These are phyloP conservation scores for Carpediemonas membranifera DNA, from an alignment of 78 protist genomes.

Conservation along the genomic window DNA sequence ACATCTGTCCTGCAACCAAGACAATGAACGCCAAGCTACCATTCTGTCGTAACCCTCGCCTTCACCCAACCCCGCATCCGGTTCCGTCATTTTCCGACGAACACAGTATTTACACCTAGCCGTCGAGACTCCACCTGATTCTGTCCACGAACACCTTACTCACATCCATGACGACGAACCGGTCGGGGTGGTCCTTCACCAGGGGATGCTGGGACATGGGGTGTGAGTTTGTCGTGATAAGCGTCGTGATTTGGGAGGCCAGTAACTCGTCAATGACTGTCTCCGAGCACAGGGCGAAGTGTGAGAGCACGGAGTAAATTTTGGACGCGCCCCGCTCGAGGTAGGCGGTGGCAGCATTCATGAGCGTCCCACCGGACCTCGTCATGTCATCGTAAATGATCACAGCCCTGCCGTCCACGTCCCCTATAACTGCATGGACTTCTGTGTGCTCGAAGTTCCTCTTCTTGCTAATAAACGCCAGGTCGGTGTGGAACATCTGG, in stretches of 20 bases:
- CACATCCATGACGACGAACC: too few relatives aligned
- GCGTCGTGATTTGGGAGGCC: background rate
- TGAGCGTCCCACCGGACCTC: slow-evolving; percentile 22
- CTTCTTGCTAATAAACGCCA: slow-evolving; percentile 16
- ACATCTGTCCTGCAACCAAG: too few relatives aligned
- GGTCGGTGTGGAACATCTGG: background rate
- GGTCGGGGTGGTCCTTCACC: too few relatives aligned
- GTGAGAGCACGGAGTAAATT: slow-evolving; percentile 13
- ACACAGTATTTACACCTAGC: too few relatives aligned
- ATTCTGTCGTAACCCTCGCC: too few relatives aligned
- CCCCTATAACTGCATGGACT: slow-evolving; percentile 20
- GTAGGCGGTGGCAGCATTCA: slow-evolving; percentile 24
- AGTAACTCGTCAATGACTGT: background rate
- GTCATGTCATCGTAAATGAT: slow-evolving; percentile 38
- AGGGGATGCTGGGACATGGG: slow-evolving; percentile 15
- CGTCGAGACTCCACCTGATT: too few relatives aligned
- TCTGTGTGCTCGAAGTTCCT: background rate
- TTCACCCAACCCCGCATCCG: too few relatives aligned
- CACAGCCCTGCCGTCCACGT: slow-evolving; percentile 21
- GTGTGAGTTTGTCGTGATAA: slow-evolving; percentile 24
- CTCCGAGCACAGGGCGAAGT: slow-evolving; percentile 9
- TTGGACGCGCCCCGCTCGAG: background rate
- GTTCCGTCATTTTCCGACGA: too few relatives aligned
- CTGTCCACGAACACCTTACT: too few relatives aligned
- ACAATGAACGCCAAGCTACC: too few relatives aligned